A percentile compares a stretch with the other conserved stretches of the same genome.
These are phyloP conservation scores for Phaeophleospora eucalypticola DNA, from an alignment of 2,329 filamentous ascomycete genomes.

Conservation along the genomic window DNA sequence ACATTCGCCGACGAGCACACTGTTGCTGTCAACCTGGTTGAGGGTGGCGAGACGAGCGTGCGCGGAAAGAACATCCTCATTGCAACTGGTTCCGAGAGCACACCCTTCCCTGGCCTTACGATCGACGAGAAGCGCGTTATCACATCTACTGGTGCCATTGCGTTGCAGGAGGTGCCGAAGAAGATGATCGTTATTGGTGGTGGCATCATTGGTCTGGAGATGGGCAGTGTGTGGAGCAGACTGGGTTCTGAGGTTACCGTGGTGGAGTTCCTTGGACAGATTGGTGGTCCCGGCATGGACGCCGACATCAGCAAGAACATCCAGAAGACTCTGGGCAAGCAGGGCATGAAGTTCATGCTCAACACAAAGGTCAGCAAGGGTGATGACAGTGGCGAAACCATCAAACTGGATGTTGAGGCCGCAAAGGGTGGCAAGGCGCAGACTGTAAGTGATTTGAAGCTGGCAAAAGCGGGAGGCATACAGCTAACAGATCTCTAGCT, in stretches of 20 bases:
- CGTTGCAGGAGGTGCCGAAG: constrained; percentile 85
- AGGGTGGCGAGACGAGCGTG: constrained; percentile 84
- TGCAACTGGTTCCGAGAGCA: constrained; percentile 90
- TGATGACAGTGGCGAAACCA: constrained; percentile 69
- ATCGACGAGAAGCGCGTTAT: constrained; percentile 98
- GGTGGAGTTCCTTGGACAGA: constrained; percentile 92
- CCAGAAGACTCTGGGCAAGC: constrained; percentile 91
- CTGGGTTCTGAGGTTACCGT: constrained; percentile 93
- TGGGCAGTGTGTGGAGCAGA: constrained; percentile 95
- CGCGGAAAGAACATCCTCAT: constrained; percentile 97
- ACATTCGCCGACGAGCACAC: constrained; percentile 62
- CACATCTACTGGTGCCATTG: constrained; percentile 90
- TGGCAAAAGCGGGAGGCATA: constrained; percentile 92
- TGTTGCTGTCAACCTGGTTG: constrained; percentile 81
- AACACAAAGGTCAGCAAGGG: constrained; percentile 91
- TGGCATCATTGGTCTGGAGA: constrained; percentile 97
- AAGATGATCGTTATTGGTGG: constrained; percentile 97
- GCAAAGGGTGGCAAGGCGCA: constrained; percentile 96
- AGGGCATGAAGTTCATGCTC: constrained; percentile 97
- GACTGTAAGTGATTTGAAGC: constrained; percentile 76
- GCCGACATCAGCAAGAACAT: constrained; percentile 82
- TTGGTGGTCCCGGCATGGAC: constrained; percentile 97
- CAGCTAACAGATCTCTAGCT: constrained; percentile 76
- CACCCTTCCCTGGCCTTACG: constrained; percentile 90
- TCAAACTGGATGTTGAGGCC: constrained; percentile 82